Evolutionary conservation across 1,284 basidiomycete species (phyloP).

Genomic region (Cryptococcus sp.): DNA sequence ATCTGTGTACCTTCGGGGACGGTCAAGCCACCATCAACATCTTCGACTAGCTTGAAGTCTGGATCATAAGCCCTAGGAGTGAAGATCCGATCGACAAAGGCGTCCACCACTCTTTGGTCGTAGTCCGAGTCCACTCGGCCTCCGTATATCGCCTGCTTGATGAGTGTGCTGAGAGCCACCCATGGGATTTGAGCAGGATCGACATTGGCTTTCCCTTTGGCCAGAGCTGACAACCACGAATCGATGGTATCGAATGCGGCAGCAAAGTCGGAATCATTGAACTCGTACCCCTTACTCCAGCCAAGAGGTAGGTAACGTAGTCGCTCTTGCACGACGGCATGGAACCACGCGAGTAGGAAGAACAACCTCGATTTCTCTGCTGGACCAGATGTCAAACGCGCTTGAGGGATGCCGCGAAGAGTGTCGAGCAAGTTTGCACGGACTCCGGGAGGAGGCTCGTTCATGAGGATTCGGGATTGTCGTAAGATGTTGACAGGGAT

Average conservation of each 20-base stretch:
- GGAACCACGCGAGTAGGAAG: conserved; percentile 97
- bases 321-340: conserved; percentile 92
- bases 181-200: conserved; percentile 88
- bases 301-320: conserved; percentile 91
- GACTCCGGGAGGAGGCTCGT: conserved; percentile 92
- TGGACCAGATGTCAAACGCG: conserved; percentile 67
- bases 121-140: conserved; percentile 91
- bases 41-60: conserved; percentile 76
- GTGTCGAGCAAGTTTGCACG: conserved; percentile 93
- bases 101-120: conserved; percentile 85
- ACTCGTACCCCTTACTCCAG: conserved; percentile 94
- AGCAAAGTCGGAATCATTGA: conserved; percentile 97
- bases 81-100: conserved; percentile 88
- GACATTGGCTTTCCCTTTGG: conserved; percentile 85
- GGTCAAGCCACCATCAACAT: conserved; percentile 62
- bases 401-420: conserved; percentile 71
- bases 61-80: conserved; percentile 83
- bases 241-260: conserved; percentile 90
- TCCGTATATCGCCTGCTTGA: conserved; percentile 94
- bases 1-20: conserved; percentile 89
- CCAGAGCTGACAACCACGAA: conserved; percentile 74
- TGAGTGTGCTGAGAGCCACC: conserved; percentile 82
- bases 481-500: conserved; percentile 95
- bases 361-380: conserved; percentile 87
- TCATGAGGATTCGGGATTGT: conserved; percentile 93